These are phyloP conservation scores for Xylaria venustula DNA, from an alignment of 495 filamentous ascomycete genomes.

Conservation along the genomic window DNA sequence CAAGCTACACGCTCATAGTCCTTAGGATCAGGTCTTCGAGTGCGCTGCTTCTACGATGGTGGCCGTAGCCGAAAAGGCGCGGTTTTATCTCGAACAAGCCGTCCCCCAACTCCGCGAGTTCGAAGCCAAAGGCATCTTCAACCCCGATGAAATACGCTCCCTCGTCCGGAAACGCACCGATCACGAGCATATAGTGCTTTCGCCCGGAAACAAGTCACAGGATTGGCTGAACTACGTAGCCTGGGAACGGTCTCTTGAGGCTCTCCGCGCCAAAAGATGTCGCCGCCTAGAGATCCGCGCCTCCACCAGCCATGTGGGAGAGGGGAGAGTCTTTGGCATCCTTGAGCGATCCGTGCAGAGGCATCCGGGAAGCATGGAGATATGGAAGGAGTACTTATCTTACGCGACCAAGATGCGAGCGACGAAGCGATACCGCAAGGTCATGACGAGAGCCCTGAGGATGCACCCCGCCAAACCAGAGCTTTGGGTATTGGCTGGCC, in stretches of 20 bases:
- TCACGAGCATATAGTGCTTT: conserved; percentile 87
- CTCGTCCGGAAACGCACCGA: conserved; percentile 88
- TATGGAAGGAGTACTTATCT: conserved; percentile 93
- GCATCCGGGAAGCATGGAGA: conserved; percentile 73
- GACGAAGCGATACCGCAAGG: conserved; percentile 72
- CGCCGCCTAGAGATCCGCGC: conserved; percentile 73
- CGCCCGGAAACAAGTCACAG: conserved; percentile 66
- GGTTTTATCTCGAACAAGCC: conserved; percentile 87
- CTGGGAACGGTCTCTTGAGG: conserved; percentile 89
- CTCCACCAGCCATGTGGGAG: conserved; percentile 58
- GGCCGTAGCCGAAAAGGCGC: conserved; percentile 84
- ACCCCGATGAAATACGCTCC: conserved; percentile 81
- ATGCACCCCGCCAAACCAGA: conserved; percentile 81
- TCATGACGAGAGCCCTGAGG: conserved; percentile 74
- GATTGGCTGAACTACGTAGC: conserved; percentile 85
- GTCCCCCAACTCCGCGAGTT: conserved; percentile 89
- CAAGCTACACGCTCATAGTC: neutral
- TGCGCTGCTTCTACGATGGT: conserved; percentile 57
- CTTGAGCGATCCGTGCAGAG: conserved; percentile 84
- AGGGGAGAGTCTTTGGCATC: conserved; percentile 82
- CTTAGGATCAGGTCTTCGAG: neutral
- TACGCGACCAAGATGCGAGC: conserved; percentile 75
- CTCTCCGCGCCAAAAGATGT: conserved; percentile 75
- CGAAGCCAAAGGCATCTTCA: conserved; percentile 85
- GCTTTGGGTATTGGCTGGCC: conserved; percentile 85